Evolutionary conservation across 495 filamentous ascomycete species (phyloP), one percentile per base, ranked within the genome.

Genomic region (Lophiostoma macrostomum): DNA sequence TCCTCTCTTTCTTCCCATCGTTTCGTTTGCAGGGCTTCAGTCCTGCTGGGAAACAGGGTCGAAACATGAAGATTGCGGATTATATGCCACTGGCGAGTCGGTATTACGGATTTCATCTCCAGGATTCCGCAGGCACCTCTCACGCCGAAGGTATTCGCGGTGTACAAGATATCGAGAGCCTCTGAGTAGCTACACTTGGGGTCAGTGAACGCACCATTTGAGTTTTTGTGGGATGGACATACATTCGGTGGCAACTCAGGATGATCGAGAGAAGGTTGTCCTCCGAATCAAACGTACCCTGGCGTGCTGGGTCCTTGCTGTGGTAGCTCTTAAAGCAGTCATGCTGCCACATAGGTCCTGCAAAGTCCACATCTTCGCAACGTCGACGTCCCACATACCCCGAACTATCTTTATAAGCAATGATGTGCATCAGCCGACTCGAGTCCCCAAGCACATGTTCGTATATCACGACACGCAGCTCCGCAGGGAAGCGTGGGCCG

Each of bases 311-410:
- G 8, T 49, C 8, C 0, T 7, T 19, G 22, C 42, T 36, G 10
- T 13, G 19, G 2, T 19, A 32, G 11, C 4, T 2, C 11, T 43
- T 32, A 40, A 40, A 56, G 23, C 52, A 56, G 18, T 27, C 42
- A 19, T 56, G 52, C 31, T 56, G 52, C 52, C 52, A 56, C 11
- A 36, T 49, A 10, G 43, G 52, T 39, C 4, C 25, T 24, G 22
- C 12, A 39, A 14, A 39, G 13, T 28, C 43, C 24, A 40, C 32
- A 24, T 56, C 52, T 28, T 31, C 29, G 23, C 52, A 56, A 0
- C 52, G 43, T 7, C 40, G 32, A 45, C 41, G 40, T 4, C 41
- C 28, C 8, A 45, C 19, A 19, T n/a, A 22, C 6, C 30, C 24
- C 12, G 50, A 54, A 3, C 32, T 3, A 16, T 53, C 49, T 4